Evolutionary conservation across 2,329 filamentous ascomycete genomes (phyloP).

Genomic region (Fusarium continuum): DNA sequence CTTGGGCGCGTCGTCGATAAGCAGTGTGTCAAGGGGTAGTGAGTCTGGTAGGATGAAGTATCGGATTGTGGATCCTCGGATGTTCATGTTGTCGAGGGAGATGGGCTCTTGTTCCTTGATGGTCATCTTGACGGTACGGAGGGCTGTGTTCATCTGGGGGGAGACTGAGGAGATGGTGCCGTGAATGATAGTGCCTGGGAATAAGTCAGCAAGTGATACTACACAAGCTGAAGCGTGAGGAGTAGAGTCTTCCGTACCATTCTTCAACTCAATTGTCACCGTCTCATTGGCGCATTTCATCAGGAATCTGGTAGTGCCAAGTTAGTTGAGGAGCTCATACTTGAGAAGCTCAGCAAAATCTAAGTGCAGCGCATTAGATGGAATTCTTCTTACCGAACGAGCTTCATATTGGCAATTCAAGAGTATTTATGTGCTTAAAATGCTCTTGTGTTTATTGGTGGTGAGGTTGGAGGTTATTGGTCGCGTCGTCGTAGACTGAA

Average conservation of each 20-base stretch:
- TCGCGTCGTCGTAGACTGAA: conserved; percentile 37
- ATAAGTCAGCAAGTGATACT: conserved; percentile 20
- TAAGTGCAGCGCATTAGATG: conserved; percentile 16
- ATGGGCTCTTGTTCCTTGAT: conserved; percentile 86
- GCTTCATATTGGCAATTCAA: conserved; percentile 78
- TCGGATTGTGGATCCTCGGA: conserved; percentile 93
- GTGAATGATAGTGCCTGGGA: conserved; percentile 87
- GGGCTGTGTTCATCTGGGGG: conserved; percentile 97
- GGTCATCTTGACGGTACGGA: conserved; percentile 97
- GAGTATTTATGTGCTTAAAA: conserved; percentile 9
- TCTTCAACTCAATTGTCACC: conserved; percentile 97
- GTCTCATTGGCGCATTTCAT: conserved; percentile 99
- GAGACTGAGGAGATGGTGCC: conserved; percentile 97
- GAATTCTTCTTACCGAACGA: conserved; percentile 78
- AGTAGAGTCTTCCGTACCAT: conserved; percentile 69
- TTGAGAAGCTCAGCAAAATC: conserved; percentile 36
- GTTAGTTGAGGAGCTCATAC: conserved; percentile 41
- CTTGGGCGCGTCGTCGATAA: conserved; percentile 97
- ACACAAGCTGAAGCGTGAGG: neutral
- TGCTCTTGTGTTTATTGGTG: neutral
- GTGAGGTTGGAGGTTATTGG: conserved; percentile 15
- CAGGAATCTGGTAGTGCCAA: conserved; percentile 74
- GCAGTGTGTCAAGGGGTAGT: conserved; percentile 90
- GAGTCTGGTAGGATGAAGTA: conserved; percentile 98
- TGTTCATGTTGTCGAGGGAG: conserved; percentile 92